Evolutionary conservation across 78 protist species (phyloP).

Genomic region (Isochrysis galbana): DNA sequence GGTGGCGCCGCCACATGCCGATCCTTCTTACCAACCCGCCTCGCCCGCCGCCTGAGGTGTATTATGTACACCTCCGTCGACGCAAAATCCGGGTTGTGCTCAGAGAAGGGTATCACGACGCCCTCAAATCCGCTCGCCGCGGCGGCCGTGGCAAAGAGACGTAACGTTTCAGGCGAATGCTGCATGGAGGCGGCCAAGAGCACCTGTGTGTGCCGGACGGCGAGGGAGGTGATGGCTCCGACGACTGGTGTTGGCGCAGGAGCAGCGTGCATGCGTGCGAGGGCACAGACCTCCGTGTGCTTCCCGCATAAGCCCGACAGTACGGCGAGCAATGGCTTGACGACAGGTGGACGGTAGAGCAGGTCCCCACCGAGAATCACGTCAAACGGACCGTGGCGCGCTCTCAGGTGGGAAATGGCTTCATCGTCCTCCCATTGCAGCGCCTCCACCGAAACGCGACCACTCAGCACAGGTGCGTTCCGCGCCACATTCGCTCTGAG

Average conservation of each 20-base stretch:
- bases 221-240: too few relatives aligned
- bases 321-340: neutral
- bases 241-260: too few relatives aligned
- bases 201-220: too few relatives aligned
- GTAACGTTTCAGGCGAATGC: conserved; percentile 27
- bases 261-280: too few relatives aligned
- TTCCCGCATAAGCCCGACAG: neutral
- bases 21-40: too few relatives aligned
- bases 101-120: neutral
- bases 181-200: neutral
- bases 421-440: neutral
- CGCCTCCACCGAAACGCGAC: neutral
- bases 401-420: too few relatives aligned
- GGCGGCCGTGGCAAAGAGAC: neutral
- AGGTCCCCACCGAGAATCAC: conserved; percentile 8
- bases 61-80: neutral
- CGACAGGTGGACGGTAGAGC: conserved; percentile 22
- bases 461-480: neutral
- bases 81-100: neutral
- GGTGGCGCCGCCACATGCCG: too few relatives aligned
- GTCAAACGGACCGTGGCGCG: neutral
- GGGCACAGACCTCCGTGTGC: too few relatives aligned
- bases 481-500: neutral
- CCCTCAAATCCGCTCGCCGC: neutral
- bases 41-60: too few relatives aligned